Evolutionary conservation across 2,329 filamentous ascomycete species (phyloP).

Genomic region (Sclerotinia minor): DNA sequence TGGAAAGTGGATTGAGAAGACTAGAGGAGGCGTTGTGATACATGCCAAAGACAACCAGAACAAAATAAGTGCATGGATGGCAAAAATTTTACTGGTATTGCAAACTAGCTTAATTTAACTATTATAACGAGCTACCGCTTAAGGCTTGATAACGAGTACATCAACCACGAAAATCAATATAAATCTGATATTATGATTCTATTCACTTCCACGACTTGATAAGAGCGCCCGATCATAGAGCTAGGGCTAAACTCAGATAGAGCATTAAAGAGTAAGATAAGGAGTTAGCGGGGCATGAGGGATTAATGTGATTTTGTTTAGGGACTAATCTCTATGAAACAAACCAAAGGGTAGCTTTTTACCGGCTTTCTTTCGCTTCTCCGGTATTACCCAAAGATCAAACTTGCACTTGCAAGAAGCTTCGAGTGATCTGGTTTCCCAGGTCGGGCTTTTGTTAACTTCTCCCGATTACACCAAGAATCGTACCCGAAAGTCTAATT

Average conservation of each 20-base stretch:
- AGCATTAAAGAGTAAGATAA: not conserved
- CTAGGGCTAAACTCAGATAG: too few relatives aligned
- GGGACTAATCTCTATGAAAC: not conserved
- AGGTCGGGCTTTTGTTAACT: constrained; percentile 4
- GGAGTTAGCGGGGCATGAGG: not conserved
- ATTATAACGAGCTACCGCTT: not conserved
- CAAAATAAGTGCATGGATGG: not conserved
- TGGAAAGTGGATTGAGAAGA: too few relatives aligned
- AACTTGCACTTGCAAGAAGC: not conserved
- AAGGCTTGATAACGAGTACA: too few relatives aligned
- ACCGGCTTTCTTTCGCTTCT: constrained; percentile 12
- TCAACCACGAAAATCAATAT: too few relatives aligned
- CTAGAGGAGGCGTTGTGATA: not conserved
- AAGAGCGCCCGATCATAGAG: fast-evolving
- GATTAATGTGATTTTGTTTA: not conserved
- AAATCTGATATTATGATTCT: not conserved
- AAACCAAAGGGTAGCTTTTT: not conserved
- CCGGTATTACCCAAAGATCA: not conserved
- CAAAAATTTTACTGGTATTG: not conserved
- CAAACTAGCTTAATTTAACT: not conserved
- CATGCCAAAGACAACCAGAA: not conserved
- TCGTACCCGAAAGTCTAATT: not conserved
- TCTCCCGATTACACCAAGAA: not conserved
- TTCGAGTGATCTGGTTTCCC: not conserved
- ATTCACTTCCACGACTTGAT: not conserved